A percentile compares a stretch with the other conserved stretches of the same genome.
Conservation (phyloP, 208 protist genomes). For the Leishmania guyanensis region DNA sequence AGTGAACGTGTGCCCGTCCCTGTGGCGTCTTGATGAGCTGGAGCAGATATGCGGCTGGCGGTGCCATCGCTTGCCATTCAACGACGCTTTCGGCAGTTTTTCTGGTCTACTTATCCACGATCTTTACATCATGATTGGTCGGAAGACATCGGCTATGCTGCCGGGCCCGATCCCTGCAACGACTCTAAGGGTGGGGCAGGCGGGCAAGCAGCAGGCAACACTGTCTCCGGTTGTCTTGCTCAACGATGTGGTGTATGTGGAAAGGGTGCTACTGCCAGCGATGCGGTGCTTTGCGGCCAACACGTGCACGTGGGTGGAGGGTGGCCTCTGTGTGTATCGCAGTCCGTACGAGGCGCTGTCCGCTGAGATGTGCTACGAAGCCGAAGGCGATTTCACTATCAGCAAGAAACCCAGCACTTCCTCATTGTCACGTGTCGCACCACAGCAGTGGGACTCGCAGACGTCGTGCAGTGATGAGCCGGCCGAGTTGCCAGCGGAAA, state of each 20-base stretch:
- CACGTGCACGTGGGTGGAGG: not conserved
- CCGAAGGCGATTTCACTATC: not conserved
- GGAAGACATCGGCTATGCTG: not conserved
- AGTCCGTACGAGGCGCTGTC: not conserved
- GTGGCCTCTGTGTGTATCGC: slow-evolving; percentile 24
- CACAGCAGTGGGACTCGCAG: not conserved
- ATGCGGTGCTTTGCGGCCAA: slow-evolving; percentile 46
- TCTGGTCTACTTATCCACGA: slow-evolving; percentile 28
- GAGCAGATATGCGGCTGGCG: slow-evolving; percentile 40
- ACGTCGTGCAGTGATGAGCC: not conserved
- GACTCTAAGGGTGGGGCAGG: not conserved
- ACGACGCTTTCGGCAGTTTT: slow-evolving; percentile 28
- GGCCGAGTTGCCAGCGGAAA: not conserved
- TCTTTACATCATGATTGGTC: slow-evolving; percentile 24
- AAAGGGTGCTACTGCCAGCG: slow-evolving; percentile 45
- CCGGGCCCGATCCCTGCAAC: not conserved
- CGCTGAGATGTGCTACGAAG: not conserved
- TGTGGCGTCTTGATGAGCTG: slow-evolving; percentile 40
- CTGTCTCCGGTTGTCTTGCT: slow-evolving; percentile 42
- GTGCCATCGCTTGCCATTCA: not conserved
- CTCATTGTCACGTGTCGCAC: not conserved
- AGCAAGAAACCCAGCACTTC: not conserved
- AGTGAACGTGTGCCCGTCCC: slow-evolving; percentile 11
- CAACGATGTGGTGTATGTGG: slow-evolving; percentile 47
- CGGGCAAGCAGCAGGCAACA: not conserved